These are phyloP conservation scores for Ascocoryne sarcoides DNA, from an alignment of 2,329 filamentous ascomycete genomes.

Conservation along the genomic window DNA sequence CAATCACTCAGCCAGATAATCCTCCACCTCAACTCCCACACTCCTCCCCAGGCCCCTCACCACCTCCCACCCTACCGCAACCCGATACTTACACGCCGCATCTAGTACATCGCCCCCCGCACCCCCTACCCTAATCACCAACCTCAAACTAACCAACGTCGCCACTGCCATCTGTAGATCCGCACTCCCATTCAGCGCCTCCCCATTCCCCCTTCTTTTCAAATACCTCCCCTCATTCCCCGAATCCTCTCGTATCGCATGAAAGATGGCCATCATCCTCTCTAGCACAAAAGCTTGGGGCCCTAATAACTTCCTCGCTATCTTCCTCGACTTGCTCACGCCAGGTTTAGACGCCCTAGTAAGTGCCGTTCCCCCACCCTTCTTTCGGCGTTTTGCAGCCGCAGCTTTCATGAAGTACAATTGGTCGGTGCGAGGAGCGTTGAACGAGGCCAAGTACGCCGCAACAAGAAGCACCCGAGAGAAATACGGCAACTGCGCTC, in stretches of 20 bases:
- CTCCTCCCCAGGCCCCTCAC: slow-evolving; percentile 60
- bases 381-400: slow-evolving; percentile 30
- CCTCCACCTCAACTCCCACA: slow-evolving; percentile 69
- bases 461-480: slow-evolving; percentile 67
- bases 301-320: slow-evolving; percentile 67
- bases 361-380: slow-evolving; percentile 36
- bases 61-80: slow-evolving; percentile 73
- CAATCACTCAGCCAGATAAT: slow-evolving; percentile 70
- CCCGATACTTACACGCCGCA: slow-evolving; percentile 63
- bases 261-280: slow-evolving; percentile 69
- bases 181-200: slow-evolving; percentile 31
- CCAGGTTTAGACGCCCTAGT: slow-evolving; percentile 19
- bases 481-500: slow-evolving; percentile 55
- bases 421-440: slow-evolving; percentile 63
- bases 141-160: slow-evolving; percentile 60
- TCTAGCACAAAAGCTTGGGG: slow-evolving; percentile 71
- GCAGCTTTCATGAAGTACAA: slow-evolving; percentile 56
- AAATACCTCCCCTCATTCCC: slow-evolving; percentile 9
- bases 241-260: slow-evolving; percentile 47
- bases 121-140: slow-evolving; percentile 56
- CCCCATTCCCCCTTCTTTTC: slow-evolving; percentile 8
- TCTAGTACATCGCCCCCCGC: slow-evolving; percentile 55
- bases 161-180: slow-evolving; percentile 59
- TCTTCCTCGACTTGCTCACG: slow-evolving; percentile 54
- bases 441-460: slow-evolving; percentile 76